Conservation (phyloP, 495 filamentous ascomycete genomes). For the Penicillium riverlandense region DNA sequence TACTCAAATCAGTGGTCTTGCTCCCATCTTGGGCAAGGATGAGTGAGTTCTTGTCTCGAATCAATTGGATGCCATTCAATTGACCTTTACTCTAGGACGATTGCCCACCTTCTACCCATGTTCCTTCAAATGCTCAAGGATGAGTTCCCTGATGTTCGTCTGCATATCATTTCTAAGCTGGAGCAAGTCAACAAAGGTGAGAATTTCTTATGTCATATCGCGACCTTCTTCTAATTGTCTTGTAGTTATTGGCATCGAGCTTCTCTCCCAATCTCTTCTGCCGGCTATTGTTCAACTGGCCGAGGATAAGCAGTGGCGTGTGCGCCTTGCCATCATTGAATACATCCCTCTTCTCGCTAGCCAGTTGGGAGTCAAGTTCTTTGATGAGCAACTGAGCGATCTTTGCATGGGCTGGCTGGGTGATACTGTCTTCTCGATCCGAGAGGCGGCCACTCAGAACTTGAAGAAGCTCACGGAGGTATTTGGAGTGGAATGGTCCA, state of each 20-base stretch:
- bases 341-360: slow-evolving; percentile 96
- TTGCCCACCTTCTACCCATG: slow-evolving; percentile 94
- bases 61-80: not conserved
- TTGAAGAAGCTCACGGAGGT: slow-evolving; percentile 97
- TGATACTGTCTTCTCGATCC: slow-evolving; percentile 96
- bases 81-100: slow-evolving; percentile 55
- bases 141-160: slow-evolving; percentile 93
- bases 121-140: slow-evolving; percentile 99
- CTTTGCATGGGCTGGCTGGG: slow-evolving; percentile 99
- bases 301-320: slow-evolving; percentile 99
- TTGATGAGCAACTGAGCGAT: slow-evolving; percentile 90
- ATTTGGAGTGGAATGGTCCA: slow-evolving; percentile 97
- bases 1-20: slow-evolving; percentile 94
- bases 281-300: slow-evolving; percentile 97
- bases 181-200: slow-evolving; percentile 94
- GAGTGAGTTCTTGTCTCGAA: slow-evolving; percentile 56
- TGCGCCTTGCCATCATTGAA: slow-evolving; percentile 95
- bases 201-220: not conserved
- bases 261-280: slow-evolving; percentile 90
- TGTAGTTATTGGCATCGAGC: slow-evolving; percentile 91
- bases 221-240: slow-evolving; percentile 2
- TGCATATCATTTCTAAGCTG: slow-evolving; percentile 98
- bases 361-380: slow-evolving; percentile 94
- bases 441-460: slow-evolving; percentile 94
- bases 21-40: slow-evolving; percentile 94